Evolutionary conservation across 2,329 filamentous ascomycete species (phyloP).

Genomic region (Talaromyces piceae): DNA sequence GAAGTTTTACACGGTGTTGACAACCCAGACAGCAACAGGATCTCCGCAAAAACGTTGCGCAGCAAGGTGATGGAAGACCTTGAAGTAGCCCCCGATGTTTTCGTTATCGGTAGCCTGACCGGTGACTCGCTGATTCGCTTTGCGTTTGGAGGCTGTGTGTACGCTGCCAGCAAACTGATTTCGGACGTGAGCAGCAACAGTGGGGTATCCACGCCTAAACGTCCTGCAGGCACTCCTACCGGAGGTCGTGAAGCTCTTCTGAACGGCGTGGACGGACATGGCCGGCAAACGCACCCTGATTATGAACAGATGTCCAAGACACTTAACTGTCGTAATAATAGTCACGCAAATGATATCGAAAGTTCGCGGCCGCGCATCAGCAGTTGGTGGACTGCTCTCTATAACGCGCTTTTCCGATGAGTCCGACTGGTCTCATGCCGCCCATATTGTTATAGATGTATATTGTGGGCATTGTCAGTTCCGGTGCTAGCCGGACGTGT

Average conservation of each 20-base stretch:
- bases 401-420: slow-evolving; percentile 5
- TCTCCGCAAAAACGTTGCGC: slow-evolving; percentile 41
- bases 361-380: slow-evolving; percentile 11
- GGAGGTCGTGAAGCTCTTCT: slow-evolving; percentile 25
- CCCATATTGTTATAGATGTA: not conserved
- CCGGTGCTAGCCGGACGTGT: not conserved
- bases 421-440: not conserved
- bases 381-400: slow-evolving; percentile 9
- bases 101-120: slow-evolving; percentile 52
- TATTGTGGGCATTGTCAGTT: not conserved
- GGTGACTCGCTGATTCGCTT: slow-evolving; percentile 55
- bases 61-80: slow-evolving; percentile 45
- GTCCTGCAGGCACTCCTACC: slow-evolving; percentile 12
- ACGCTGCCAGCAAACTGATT: slow-evolving; percentile 48
- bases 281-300: slow-evolving; percentile 8
- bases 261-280: slow-evolving; percentile 32
- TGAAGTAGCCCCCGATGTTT: slow-evolving; percentile 47
- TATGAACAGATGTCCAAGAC: not conserved
- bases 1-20: slow-evolving; percentile 36
- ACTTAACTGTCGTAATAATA: not conserved
- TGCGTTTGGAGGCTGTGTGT: slow-evolving; percentile 52
- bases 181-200: slow-evolving; percentile 15
- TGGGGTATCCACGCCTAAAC: slow-evolving; percentile 15
- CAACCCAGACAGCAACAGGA: not conserved
- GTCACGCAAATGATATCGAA: no score